Percentiles rank a stretch among this genome's conserved stretches.
Evolutionary conservation across 2,329 filamentous ascomycete species (phyloP).

Genomic region (Aspergillus thermomutatus): DNA sequence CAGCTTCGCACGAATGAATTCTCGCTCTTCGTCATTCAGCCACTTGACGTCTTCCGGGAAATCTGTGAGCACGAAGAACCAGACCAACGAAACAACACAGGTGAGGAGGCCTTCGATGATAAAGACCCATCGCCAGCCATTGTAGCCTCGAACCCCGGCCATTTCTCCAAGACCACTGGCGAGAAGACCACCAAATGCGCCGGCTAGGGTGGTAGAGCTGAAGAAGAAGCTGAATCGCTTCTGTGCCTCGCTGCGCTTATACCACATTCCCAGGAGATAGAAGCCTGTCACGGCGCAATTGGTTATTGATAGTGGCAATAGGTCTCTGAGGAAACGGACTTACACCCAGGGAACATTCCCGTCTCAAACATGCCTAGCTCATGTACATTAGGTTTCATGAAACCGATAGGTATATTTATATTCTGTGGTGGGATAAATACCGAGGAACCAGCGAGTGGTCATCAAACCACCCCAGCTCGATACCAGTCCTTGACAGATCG

Average conservation of each 20-base stretch:
- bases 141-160: conserved; percentile 56
- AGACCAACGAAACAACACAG: conserved; percentile 55
- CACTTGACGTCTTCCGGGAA: conserved; percentile 74
- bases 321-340: conserved; percentile 21
- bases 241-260: conserved; percentile 81
- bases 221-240: conserved; percentile 95
- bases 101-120: conserved; percentile 65
- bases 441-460: conserved; percentile 80
- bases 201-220: conserved; percentile 61
- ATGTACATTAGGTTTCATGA: conserved; percentile 1
- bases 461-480: conserved; percentile 74
- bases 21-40: conserved; percentile 66
- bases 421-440: conserved; percentile 2
- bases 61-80: conserved; percentile 66
- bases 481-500: conserved; percentile 72
- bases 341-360: conserved; percentile 67
- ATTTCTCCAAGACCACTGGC: conserved; percentile 60
- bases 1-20: conserved; percentile 64
- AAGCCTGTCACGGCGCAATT: conserved; percentile 28
- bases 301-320: neutral
- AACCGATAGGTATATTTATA: neutral
- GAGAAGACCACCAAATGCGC: conserved; percentile 61
- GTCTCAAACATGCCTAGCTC: conserved; percentile 61
- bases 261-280: conserved; percentile 77
- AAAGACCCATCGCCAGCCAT: conserved; percentile 50